A percentile compares a stretch with the other conserved stretches of the same genome.
These are phyloP conservation scores for Penicillium bovifimosum DNA, from an alignment of 495 filamentous ascomycete species.

Conservation along the genomic window DNA sequence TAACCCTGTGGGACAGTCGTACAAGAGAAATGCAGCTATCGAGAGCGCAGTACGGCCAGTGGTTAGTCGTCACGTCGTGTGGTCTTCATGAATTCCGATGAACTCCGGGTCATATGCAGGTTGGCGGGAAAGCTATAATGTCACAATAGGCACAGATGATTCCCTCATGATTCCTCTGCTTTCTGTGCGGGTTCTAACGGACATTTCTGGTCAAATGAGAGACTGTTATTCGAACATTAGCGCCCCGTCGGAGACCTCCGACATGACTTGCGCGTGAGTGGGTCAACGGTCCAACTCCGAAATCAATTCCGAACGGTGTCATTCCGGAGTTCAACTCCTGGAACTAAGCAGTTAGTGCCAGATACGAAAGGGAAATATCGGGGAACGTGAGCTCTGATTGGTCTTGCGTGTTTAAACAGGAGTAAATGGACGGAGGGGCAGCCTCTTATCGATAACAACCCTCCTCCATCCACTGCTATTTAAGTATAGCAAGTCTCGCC, in stretches of 20 bases:
- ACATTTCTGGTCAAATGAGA: background rate
- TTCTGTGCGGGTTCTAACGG: background rate
- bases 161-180: background rate
- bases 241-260: constrained; percentile 27
- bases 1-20: background rate
- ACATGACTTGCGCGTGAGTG: background rate
- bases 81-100: background rate
- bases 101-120: background rate
- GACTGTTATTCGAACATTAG: constrained; percentile 4
- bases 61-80: background rate
- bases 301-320: background rate
- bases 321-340: background rate
- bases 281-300: background rate
- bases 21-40: background rate
- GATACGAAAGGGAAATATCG: background rate
- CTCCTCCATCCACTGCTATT: background rate
- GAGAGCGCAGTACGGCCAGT: background rate
- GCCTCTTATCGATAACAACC: background rate
- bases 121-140: background rate
- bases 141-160: background rate
- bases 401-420: background rate
- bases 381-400: background rate
- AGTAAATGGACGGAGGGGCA: background rate
- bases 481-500: background rate
- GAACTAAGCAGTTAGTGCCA: background rate